A percentile compares a stretch with the other conserved stretches of the same genome.
phyloP scores from a whole-genome alignment of 169 alveolate genomes.

The Besnoitia besnoiti region DNA sequence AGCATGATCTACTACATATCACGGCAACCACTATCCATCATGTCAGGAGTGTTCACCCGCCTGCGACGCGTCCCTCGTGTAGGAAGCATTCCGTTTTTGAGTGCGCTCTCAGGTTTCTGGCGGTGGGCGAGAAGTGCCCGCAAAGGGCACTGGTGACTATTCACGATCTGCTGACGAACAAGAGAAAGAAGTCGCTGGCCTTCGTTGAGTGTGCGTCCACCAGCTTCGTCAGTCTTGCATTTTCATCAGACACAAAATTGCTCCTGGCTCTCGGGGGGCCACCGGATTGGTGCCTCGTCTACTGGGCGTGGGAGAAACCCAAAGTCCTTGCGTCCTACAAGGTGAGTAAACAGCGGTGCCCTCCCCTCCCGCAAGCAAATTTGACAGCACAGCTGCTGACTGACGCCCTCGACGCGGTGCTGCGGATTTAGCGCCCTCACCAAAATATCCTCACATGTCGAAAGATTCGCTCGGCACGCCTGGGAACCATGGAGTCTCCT shows the following conservation, averaged over 20 bases:
- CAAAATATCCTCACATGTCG: too few species aligned
- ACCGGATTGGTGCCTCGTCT: constrained; percentile 81
- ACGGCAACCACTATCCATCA: too few species aligned
- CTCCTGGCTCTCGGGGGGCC: constrained; percentile 82
- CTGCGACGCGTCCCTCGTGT: too few species aligned
- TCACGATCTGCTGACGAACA: constrained; percentile 76
- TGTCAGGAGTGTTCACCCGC: too few species aligned
- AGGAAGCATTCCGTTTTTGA: neutral
- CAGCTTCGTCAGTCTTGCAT: constrained; percentile 80
- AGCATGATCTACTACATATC: too few species aligned
- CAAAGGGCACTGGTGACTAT: constrained; percentile 80
- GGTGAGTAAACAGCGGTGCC: neutral
- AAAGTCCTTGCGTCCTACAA: constrained; percentile 70
- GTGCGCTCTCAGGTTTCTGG: constrained; percentile 53
- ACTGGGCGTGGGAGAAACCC: constrained; percentile 86
- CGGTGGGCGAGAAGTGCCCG: constrained; percentile 79
- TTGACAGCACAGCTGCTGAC: too few species aligned
- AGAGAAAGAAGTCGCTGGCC: constrained; percentile 75
- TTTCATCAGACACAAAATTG: constrained; percentile 78
- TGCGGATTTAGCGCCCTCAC: too few species aligned
- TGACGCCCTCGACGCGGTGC: too few species aligned
- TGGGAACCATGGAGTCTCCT: too few species aligned
- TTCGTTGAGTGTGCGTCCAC: constrained; percentile 76
- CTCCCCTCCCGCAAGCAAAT: too few species aligned
- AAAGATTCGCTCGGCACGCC: too few species aligned